A percentile compares a stretch with the other conserved stretches of the same genome.
phyloP scores from a whole-genome alignment of 2,329 filamentous ascomycete species.

The Epicoccum nigrum region DNA sequence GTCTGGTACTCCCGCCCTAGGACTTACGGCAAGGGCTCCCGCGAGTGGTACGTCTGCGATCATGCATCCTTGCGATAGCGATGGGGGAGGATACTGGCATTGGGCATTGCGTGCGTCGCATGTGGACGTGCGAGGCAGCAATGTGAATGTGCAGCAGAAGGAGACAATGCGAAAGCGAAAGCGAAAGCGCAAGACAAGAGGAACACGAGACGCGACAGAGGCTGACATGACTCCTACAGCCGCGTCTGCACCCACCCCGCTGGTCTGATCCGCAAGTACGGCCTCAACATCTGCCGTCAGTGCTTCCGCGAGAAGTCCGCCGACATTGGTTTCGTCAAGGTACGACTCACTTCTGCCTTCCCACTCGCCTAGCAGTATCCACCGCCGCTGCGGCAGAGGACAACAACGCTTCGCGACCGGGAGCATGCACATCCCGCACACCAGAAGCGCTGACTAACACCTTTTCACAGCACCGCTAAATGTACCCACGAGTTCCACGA shows the following conservation, averaged over 20 bases:
- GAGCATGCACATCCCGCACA: background rate
- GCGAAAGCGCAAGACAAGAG: slow-evolving; percentile 4
- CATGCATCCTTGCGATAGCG: slow-evolving; percentile 3
- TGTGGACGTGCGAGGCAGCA: background rate
- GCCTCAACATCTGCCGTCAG: slow-evolving; percentile 80
- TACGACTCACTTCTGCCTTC: slow-evolving; percentile 42
- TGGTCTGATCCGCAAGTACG: slow-evolving; percentile 99
- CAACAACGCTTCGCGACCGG: background rate
- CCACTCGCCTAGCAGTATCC: background rate
- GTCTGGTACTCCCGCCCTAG: slow-evolving; percentile 99
- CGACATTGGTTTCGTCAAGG: slow-evolving; percentile 74
- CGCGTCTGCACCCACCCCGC: slow-evolving; percentile 92
- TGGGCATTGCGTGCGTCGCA: background rate
- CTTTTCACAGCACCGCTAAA: slow-evolving; percentile 45
- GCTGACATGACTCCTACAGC: slow-evolving; percentile 56
- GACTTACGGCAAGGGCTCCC: slow-evolving; percentile 95
- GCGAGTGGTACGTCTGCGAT: slow-evolving; percentile 76
- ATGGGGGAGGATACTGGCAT: background rate
- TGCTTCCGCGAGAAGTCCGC: slow-evolving; percentile 72
- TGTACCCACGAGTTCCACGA: slow-evolving; percentile 27
- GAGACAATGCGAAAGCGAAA: background rate
- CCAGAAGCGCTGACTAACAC: slow-evolving; percentile 18
- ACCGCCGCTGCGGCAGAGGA: background rate
- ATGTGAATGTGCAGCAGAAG: slow-evolving; percentile 1
- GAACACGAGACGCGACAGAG: slow-evolving; percentile 15